A percentile compares a stretch with the other conserved stretches of the same genome.
These are phyloP conservation scores for Crithidia bombi DNA, from an alignment of 208 protist genomes.

Conservation along the genomic window DNA sequence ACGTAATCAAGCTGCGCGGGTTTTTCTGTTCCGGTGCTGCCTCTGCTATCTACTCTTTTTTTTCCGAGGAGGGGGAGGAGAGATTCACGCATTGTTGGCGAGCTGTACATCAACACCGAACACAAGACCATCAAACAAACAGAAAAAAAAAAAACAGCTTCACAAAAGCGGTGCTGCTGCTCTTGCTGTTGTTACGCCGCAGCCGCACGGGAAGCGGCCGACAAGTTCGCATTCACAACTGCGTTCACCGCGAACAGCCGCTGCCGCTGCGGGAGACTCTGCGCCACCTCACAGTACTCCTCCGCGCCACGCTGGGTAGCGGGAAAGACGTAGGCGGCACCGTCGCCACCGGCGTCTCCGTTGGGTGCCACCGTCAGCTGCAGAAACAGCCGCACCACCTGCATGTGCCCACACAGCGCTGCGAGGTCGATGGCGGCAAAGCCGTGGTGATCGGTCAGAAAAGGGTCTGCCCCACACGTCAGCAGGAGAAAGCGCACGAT, in stretches of 20 bases:
- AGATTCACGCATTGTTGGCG: too few species aligned
- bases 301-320: slow-evolving; percentile 60
- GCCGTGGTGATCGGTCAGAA: slow-evolving; percentile 48
- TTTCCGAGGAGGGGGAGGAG: too few species aligned
- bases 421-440: slow-evolving; percentile 74
- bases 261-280: slow-evolving; percentile 60
- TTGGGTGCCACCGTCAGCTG: slow-evolving; percentile 20
- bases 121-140: too few species aligned
- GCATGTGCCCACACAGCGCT: slow-evolving; percentile 63
- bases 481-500: slow-evolving; percentile 69
- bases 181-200: slow-evolving; percentile 7
- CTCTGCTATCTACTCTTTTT: too few species aligned
- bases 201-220: slow-evolving; percentile 55
- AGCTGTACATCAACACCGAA: too few species aligned
- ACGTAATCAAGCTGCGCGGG: too few species aligned
- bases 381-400: slow-evolving; percentile 52
- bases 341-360: slow-evolving; percentile 30
- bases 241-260: slow-evolving; percentile 58
- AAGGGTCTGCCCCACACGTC: slow-evolving; percentile 54
- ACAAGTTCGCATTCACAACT: slow-evolving; percentile 49
- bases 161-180: not conserved
- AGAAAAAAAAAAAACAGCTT: too few species aligned
- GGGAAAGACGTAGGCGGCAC: slow-evolving; percentile 40
- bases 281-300: slow-evolving; percentile 70
- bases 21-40: too few species aligned